Percentiles rank a stretch among this genome's conserved stretches.
Conservation (phyloP, 192 early-diverging fungal species). For the Cetraspora pellucida region DNA sequence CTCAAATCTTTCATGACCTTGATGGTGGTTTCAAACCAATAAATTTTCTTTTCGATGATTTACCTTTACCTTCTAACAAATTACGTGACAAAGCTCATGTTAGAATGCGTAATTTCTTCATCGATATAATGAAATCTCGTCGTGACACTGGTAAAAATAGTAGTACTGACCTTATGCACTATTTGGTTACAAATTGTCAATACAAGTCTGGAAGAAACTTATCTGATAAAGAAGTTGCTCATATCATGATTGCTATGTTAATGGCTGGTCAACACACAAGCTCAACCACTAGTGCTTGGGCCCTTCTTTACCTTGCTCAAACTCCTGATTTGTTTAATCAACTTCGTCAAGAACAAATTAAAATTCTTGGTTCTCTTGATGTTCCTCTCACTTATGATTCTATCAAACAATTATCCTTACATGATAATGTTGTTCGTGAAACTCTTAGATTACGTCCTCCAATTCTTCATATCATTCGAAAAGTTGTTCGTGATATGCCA, state of each 20-base stretch:
- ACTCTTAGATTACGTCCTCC: conserved; percentile 92
- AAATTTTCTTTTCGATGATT: conserved; percentile 91
- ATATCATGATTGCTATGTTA: conserved; percentile 96
- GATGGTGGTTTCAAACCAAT: conserved; percentile 93
- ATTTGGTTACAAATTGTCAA: conserved; percentile 72
- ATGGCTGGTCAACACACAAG: conserved; percentile 98
- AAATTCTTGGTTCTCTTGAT: conserved; percentile 57
- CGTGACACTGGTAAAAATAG: conserved; percentile 50
- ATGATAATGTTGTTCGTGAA: conserved; percentile 89
- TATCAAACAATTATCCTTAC: conserved; percentile 71
- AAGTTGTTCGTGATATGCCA: conserved; percentile 74
- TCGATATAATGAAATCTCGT: conserved; percentile 79
- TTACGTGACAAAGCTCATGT: conserved; percentile 82
- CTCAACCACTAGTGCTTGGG: conserved; percentile 91
- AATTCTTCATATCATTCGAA: conserved; percentile 91
- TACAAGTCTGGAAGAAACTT: conserved; percentile 89
- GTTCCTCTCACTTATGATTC: conserved; percentile 68
- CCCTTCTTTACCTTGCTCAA: conserved; percentile 82
- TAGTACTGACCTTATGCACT: conserved; percentile 78
- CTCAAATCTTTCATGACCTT: conserved; percentile 91
- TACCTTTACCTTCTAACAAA: conserved; percentile 88
- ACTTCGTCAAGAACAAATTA: conserved; percentile 74
- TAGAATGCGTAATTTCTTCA: conserved; percentile 81
- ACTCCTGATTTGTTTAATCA: conserved; percentile 70
- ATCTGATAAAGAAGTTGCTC: conserved; percentile 83